phyloP scores from a whole-genome alignment of 2,329 filamentous ascomycete genomes.

The Aspergillus tubingensis region DNA sequence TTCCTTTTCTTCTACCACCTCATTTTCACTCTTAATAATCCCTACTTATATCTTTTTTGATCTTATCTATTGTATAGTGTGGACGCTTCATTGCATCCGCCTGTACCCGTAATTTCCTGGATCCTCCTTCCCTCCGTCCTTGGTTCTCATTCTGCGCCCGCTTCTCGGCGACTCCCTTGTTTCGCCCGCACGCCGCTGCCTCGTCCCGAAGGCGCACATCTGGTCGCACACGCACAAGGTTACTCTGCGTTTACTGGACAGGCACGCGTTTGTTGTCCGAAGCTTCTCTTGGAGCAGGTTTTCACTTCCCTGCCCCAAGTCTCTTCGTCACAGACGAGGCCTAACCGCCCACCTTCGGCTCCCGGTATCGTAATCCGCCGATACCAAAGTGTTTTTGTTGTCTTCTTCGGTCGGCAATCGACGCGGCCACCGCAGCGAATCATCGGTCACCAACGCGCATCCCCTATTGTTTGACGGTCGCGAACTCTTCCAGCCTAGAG shows the following conservation, averaged over 20 bases:
- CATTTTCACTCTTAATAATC: background rate
- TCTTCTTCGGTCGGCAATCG: conserved; percentile 9
- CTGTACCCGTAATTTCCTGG: conserved; percentile 8
- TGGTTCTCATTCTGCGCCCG: background rate
- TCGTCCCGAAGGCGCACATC: conserved; percentile 16
- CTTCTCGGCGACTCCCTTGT: conserved; percentile 12
- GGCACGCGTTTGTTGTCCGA: conserved; percentile 21
- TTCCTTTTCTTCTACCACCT: conserved; percentile 3
- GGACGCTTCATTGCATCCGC: conserved; percentile 7
- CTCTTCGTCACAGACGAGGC: conserved; percentile 8
- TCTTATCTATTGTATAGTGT: conserved; percentile 14
- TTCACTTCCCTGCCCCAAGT: conserved; percentile 6
- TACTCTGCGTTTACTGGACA: conserved; percentile 22
- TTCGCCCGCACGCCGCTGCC: conserved; percentile 18
- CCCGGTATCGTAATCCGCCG: background rate
- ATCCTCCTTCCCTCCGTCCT: background rate
- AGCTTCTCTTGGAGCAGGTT: conserved; percentile 14
- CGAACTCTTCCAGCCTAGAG: conserved; percentile 1
- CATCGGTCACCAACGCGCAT: conserved; percentile 12
- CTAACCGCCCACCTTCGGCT: background rate
- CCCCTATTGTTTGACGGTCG: conserved; percentile 6
- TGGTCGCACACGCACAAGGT: conserved; percentile 21
- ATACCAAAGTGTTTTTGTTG: conserved; percentile 1
- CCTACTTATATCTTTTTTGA: conserved; percentile 3
- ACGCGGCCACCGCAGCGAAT: conserved; percentile 7